Percentiles rank a stretch among this genome's conserved stretches.
phyloP scores from a whole-genome alignment of 2,329 filamentous ascomycete genomes.

The Fusarium sp. region DNA sequence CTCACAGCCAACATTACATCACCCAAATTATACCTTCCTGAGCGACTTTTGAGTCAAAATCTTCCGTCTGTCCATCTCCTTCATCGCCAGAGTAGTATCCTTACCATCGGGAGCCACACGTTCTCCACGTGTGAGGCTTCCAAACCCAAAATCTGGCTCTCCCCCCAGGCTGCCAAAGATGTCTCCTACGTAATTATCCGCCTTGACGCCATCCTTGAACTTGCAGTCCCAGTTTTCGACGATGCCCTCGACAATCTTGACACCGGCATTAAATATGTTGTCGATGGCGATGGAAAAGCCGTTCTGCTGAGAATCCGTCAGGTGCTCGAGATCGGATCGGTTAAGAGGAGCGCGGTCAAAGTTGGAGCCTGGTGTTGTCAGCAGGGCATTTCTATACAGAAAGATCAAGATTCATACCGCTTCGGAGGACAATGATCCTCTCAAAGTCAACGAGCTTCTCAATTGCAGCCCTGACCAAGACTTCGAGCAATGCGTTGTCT shows the following conservation, averaged over 20 bases:
- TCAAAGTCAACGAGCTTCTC: slow-evolving; percentile 72
- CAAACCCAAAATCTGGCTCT: slow-evolving; percentile 72
- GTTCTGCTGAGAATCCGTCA: slow-evolving; percentile 70
- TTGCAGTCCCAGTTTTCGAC: slow-evolving; percentile 69
- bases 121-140: slow-evolving; percentile 56
- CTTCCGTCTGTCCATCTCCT: slow-evolving; percentile 46
- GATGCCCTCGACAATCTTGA: slow-evolving; percentile 74
- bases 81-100: slow-evolving; percentile 35
- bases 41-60: slow-evolving; percentile 38
- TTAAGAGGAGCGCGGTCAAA: slow-evolving; percentile 77
- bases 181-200: slow-evolving; percentile 76
- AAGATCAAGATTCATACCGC: slow-evolving; percentile 50
- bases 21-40: slow-evolving; percentile 32
- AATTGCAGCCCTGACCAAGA: slow-evolving; percentile 69
- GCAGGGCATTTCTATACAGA: background rate
- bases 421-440: slow-evolving; percentile 76
- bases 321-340: slow-evolving; percentile 67
- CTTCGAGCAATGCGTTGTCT: slow-evolving; percentile 77
- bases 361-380: slow-evolving; percentile 63
- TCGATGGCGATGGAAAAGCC: slow-evolving; percentile 71
- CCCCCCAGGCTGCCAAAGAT: slow-evolving; percentile 78
- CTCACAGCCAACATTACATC: background rate
- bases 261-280: slow-evolving; percentile 75
- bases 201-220: slow-evolving; percentile 67
- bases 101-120: slow-evolving; percentile 43